Conservation (phyloP, 208 protist genomes). For the Trichomonas vaginalis region DNA sequence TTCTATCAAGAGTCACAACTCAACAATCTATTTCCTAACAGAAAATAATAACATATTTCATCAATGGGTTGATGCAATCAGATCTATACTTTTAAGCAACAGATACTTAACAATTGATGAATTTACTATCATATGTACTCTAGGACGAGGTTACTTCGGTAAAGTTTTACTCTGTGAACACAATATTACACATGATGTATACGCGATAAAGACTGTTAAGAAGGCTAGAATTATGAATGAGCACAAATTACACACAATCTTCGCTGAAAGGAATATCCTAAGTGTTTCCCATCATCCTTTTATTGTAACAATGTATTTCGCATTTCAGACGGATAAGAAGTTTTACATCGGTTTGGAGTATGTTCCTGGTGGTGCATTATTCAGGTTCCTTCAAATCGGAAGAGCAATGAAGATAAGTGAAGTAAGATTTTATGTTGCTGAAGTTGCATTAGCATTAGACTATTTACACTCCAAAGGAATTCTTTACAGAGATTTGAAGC, state of each 20-base stretch:
- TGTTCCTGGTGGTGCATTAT: not conserved
- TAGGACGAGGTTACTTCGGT: not conserved
- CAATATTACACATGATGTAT: not conserved
- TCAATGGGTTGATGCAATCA: not conserved
- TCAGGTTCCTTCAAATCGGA: not conserved
- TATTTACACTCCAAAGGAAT: not conserved
- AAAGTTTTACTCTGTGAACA: not conserved
- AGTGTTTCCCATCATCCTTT: not conserved
- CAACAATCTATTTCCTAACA: not conserved
- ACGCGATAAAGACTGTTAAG: not conserved
- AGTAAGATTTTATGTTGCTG: not conserved
- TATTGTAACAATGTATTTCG: not conserved
- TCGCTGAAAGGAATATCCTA: not conserved
- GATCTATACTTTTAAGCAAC: not conserved
- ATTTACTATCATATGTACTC: not conserved
- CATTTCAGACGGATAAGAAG: not conserved
- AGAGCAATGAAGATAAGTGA: not conserved
- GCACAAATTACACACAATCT: not conserved
- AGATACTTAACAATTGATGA: not conserved
- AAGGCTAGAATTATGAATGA: not conserved
- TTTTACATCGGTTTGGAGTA: not conserved
- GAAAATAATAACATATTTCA: not conserved
- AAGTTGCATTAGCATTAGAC: not conserved
- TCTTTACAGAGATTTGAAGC: not conserved
- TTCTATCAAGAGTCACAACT: not conserved